Base-by-base conservation (phyloP, 805 yeast species). In the Torulaspora microellipsoides region DNA sequence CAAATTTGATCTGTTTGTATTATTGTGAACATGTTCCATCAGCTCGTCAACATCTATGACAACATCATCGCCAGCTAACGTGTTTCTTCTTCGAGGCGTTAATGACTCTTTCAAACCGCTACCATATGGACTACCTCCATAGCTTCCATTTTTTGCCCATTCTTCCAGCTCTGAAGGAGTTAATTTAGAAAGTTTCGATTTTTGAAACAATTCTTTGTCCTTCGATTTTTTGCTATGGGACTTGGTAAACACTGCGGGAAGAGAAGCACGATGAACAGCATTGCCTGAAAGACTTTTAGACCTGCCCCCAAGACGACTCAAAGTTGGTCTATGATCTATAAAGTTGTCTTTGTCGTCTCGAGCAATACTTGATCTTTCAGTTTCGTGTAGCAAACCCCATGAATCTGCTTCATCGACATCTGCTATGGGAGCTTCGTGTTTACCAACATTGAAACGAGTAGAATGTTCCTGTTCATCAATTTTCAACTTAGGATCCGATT, bases 41-140 rank as follows among this genome's bases (percentile, higher is more conserved):
- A 62, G 38, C 10, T 58, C 66, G 49, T 62, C 67, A 10, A 62
- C 65, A 47, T 62, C 67, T 25, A 62, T 61, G 5, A 62, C 60
- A 7, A 62, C 67, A 38, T 62, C 67, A 29, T 53, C 50, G 11
- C 42, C 46, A 13, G 50, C 52, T 23, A 46, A 31, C 2, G 56
- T 50, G 25, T 50, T 42, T 33, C 53, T 50, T 32, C 54, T 49
- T 13, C 40, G 43, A 9, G 41, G 38, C 33, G 35, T 35, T 15
- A 37, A 23, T n/a, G 45, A 37, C 27, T 25, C 32, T 12, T 40
- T 39, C 40, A 47, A 15, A 11, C 41, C 46, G 23, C 47, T 43
- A 11, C 47, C 47, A 27, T 34, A 36, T 8, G 31, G 35, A 35
- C 41, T 27, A 15, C 43, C 41, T 11, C 46, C 43, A 27, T 40